phyloP scores from a whole-genome alignment of 2,329 filamentous ascomycete genomes.

The Penicillium sp. region DNA sequence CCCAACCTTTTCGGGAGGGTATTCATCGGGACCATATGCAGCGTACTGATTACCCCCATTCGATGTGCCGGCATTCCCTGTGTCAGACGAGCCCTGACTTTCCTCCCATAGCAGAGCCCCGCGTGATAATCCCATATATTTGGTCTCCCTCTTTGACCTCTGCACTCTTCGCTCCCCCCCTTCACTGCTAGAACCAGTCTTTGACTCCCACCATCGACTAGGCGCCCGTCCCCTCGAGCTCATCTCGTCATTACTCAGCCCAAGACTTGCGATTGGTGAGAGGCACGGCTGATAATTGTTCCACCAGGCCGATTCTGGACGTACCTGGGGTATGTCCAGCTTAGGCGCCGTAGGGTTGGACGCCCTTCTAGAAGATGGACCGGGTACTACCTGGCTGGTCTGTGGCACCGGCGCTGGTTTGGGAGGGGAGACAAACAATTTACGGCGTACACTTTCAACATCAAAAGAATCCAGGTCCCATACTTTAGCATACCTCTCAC shows the following conservation, averaged over 20 bases:
- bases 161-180: conserved; percentile 59
- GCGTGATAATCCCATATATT: conserved; percentile 87
- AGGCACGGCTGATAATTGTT: conserved; percentile 58
- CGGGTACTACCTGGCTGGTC: no score
- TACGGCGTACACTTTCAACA: conserved; percentile 69
- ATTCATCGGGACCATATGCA: conserved; percentile 51
- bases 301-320: conserved; percentile 39
- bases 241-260: conserved; percentile 76
- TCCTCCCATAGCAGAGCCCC: conserved; percentile 65
- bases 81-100: no score
- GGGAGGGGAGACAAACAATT: no score
- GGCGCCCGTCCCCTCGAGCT: conserved; percentile 77
- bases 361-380: no score
- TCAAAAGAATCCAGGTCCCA: conserved; percentile 36
- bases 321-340: conserved; percentile 29
- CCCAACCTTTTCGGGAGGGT: conserved; percentile 57
- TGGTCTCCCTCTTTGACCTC: conserved; percentile 79
- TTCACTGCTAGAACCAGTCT: conserved; percentile 58
- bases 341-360: no score
- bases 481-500: conserved; percentile 67
- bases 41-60: no score
- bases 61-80: conserved; percentile 48
- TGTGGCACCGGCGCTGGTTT: no score
- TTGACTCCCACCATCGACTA: conserved; percentile 88
- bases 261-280: conserved; percentile 90